Evolutionary conservation across 257 asterid genomes (phyloP), one percentile per base, ranked within the genome.

Genomic region (Perilla frutescens): DNA sequence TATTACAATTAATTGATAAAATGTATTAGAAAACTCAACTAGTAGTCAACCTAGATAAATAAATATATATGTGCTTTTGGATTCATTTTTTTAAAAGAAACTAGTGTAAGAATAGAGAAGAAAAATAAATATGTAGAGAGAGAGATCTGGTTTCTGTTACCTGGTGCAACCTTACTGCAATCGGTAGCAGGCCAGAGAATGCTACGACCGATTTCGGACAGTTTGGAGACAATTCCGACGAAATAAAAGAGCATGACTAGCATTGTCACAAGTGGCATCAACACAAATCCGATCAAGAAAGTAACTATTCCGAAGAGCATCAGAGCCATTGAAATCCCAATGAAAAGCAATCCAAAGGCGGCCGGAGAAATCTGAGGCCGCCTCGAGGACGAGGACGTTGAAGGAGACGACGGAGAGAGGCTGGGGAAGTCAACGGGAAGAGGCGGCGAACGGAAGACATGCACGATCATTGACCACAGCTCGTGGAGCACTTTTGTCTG

Each of bases 281-380:
- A 37, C 41, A 86, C 44, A 3, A 88, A 60, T 0, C 91, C 91
- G 43, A 88, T 80, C 41, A 85, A 48, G 45, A 86, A 88, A 37
- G 85, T 78, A 3, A 88, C 81, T 7, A 84, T 58, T 9, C 95
- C 90, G 56, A 88, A 80, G 34, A 88, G 82, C 91, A 86, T 88
- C 70, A 88, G 65, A 3, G 90, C 81, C 31, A 80, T 68, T 0
- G 95, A 83, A 29, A 88, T 82, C 48, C 95, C 90, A 7, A 81
- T 77, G 34, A 88, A 86, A 34, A 88, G 84, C 51, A 83, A 70
- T 13, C 90, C 88, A 32, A 86, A 83, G 26, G 90, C 87, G 1
- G 91, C 72, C 2, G 88, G 85, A 8, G 90, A 85, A 7, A 80
- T 68, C 68, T 77, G 83, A 7, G 45, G 74, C 5, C 66, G 76